Conservation (phyloP, 805 yeast genomes). For the Maudiozyma serrabonitensis region DNA sequence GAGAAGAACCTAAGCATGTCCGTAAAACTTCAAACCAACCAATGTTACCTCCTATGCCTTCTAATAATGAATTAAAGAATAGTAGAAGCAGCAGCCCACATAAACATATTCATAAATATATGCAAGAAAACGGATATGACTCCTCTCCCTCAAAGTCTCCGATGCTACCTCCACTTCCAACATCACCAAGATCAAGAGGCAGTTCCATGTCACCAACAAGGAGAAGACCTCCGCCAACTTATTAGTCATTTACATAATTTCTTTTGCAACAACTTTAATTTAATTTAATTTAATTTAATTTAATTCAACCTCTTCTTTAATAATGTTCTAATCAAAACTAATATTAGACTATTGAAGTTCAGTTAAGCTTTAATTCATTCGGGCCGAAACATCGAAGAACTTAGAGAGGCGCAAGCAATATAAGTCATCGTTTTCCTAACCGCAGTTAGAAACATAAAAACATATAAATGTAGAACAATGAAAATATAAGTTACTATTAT, state of each 20-base stretch:
- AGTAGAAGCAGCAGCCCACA: neutral
- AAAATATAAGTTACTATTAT: too few relatives aligned
- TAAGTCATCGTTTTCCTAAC: too few relatives aligned
- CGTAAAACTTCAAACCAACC: conserved; percentile 12
- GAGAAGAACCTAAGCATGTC: neutral
- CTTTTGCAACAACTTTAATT: too few relatives aligned
- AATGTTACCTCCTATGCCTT: conserved; percentile 21
- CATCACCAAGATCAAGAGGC: conserved; percentile 2
- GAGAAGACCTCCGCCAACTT: conserved; percentile 16
- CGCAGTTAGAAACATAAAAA: too few relatives aligned
- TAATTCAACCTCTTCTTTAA: neutral
- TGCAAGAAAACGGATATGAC: neutral
- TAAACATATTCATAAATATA: neutral
- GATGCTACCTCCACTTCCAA: conserved; percentile 12
- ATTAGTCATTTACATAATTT: neutral
- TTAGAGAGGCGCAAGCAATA: neutral
- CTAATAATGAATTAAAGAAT: neutral
- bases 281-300: too few relatives aligned
- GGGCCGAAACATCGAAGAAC: neutral
- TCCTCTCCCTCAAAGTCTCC: conserved; percentile 5
- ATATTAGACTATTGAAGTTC: too few relatives aligned
- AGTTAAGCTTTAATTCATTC: neutral
- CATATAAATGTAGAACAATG: too few relatives aligned
- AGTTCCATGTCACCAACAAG: conserved; percentile 13
- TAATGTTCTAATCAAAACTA: too few relatives aligned